Evolutionary conservation across 345 rosid genomes (phyloP), one percentile per base, ranked within the genome.

Genomic region (Salix dunnii): DNA sequence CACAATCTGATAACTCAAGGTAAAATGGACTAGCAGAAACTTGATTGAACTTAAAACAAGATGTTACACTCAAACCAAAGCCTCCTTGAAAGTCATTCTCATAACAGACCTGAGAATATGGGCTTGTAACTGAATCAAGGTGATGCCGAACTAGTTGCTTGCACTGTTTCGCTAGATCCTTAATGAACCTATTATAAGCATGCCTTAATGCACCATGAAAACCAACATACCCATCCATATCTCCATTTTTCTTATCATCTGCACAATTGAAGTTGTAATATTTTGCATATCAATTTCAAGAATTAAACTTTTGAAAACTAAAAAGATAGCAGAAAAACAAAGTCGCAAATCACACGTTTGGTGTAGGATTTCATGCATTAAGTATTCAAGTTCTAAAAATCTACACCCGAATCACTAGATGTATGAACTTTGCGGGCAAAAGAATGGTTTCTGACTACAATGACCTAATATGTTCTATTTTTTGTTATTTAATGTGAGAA

Each of bases 41-140:
- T 84, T 89, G 92, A 83, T 84, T 88, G 49, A 76, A 70, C 79
- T 80, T 86, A 72, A 81, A 73, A 68, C 70, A 83, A 55, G 96
- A 81, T 64, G 79, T 64, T 33, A 80, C 71, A 72, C 79, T 74
- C 23, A 82, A 75, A 74, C 94, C 88, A 76, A 86, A 86, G 79
- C 92, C 91, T 82, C 87, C 90, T 72, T 85, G 89, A 77, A 84
- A 86, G 75, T 86, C 88, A 64, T 81, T 90, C 86, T 92, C 98
- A 68, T 92, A 96, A 76, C 94, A 93, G 55, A 92, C 96, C 86
- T 85, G 93, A 68, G 98, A 96, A 77, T 96, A 93, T 80, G 98
- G 92, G 65, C 99, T 93, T 5, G 98, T 96, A 35, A 88, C 98
- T 42, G 99, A 96, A 87, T 96, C 96, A 67, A 93, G 96, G 84